phyloP scores from a whole-genome alignment of 108 stramenopile species.

The Fistulifera solaris region DNA sequence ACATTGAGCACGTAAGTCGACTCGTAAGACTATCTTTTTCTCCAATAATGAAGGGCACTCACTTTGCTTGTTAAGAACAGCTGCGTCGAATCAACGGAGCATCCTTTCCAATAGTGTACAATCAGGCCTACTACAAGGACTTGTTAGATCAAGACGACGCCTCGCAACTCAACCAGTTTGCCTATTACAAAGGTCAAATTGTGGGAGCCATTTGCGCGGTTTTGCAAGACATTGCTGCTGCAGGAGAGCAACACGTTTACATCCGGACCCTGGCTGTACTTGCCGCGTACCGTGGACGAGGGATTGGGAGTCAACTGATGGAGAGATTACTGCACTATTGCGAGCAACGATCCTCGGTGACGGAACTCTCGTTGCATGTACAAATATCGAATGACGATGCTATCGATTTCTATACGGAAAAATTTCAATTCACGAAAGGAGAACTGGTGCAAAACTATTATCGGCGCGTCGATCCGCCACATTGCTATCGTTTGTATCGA shows the following conservation, averaged over 20 bases:
- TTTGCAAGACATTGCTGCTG: slow-evolving; percentile 30
- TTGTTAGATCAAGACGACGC: slow-evolving; percentile 38
- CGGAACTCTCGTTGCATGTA: slow-evolving; percentile 89
- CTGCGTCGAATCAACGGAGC: slow-evolving; percentile 66
- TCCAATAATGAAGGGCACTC: background rate
- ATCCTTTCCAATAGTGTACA: slow-evolving; percentile 88
- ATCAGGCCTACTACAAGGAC: slow-evolving; percentile 83
- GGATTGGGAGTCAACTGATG: slow-evolving; percentile 86
- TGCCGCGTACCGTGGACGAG: slow-evolving; percentile 83
- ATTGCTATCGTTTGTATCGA: slow-evolving; percentile 90
- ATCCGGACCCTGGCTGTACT: slow-evolving; percentile 97
- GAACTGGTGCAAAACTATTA: slow-evolving; percentile 94
- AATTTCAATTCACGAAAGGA: slow-evolving; percentile 84
- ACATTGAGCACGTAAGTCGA: slow-evolving; percentile 71
- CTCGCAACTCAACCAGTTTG: slow-evolving; percentile 69
- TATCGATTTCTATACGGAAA: slow-evolving; percentile 79
- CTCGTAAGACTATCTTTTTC: background rate
- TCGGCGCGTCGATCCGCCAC: slow-evolving; percentile 91
- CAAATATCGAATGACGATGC: slow-evolving; percentile 92
- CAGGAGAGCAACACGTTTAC: slow-evolving; percentile 59
- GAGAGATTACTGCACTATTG: slow-evolving; percentile 66
- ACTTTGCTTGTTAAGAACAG: slow-evolving; percentile 18
- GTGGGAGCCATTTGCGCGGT: slow-evolving; percentile 78
- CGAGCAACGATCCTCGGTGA: background rate
- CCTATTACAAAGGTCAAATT: slow-evolving; percentile 81